Conservation (phyloP, 495 filamentous ascomycete species). For the Aspergillus ostianus region DNA sequence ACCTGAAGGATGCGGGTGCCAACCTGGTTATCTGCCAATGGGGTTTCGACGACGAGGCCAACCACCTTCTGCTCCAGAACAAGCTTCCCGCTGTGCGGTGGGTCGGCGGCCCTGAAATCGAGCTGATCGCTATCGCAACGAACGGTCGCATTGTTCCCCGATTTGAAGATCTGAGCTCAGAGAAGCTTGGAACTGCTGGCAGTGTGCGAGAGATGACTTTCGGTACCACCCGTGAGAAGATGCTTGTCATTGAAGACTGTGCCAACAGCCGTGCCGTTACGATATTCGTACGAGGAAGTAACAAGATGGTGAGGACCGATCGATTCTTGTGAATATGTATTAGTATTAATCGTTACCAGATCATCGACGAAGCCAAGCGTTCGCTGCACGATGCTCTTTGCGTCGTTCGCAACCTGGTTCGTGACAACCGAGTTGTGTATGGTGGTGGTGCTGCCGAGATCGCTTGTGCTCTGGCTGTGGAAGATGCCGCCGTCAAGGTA, state of each 20-base stretch:
- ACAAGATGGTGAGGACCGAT: slow-evolving; percentile 84
- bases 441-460: slow-evolving; percentile 97
- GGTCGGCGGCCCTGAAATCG: slow-evolving; percentile 98
- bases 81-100: slow-evolving; percentile 93
- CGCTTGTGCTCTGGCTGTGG: slow-evolving; percentile 93
- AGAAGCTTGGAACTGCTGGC: slow-evolving; percentile 88
- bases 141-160: slow-evolving; percentile 96
- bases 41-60: slow-evolving; percentile 99
- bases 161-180: slow-evolving; percentile 88
- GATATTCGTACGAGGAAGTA: slow-evolving; percentile 92
- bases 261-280: slow-evolving; percentile 97
- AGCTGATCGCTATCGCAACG: slow-evolving; percentile 97
- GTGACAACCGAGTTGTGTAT: slow-evolving; percentile 97
- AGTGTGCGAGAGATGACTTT: slow-evolving; percentile 93
- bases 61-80: slow-evolving; percentile 94
- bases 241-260: slow-evolving; percentile 99
- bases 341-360: slow-evolving; percentile 51
- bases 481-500: slow-evolving; percentile 88
- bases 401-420: slow-evolving; percentile 94
- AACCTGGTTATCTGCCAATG: slow-evolving; percentile 99
- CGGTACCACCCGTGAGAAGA: slow-evolving; percentile 97
- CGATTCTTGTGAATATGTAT: neutral
- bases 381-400: slow-evolving; percentile 97
- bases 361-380: slow-evolving; percentile 98
- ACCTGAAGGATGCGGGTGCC: slow-evolving; percentile 95